Percentiles rank a stretch among this genome's conserved stretches.
phyloP scores from a whole-genome alignment of 2,329 filamentous ascomycete species.

The Cryphonectria radicalis region DNA sequence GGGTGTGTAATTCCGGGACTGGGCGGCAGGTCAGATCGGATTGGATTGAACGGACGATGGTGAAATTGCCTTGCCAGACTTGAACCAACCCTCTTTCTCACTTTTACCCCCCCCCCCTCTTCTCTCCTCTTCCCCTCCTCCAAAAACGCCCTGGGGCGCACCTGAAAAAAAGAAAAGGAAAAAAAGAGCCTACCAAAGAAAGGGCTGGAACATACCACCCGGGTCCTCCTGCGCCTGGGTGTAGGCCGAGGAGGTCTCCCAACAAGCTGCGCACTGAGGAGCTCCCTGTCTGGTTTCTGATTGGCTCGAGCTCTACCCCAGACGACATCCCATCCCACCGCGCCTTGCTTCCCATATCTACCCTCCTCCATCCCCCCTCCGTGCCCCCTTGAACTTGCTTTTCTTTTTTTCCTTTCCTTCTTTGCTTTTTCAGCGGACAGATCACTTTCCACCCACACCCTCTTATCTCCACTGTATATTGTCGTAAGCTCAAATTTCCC shows the following conservation, averaged over 20 bases:
- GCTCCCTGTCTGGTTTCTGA: slow-evolving; percentile 34
- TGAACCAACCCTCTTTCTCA: background rate
- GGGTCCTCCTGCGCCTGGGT: slow-evolving; percentile 18
- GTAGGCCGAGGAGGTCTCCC: slow-evolving; percentile 11
- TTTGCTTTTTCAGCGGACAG: slow-evolving; percentile 15
- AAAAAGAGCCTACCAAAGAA: background rate
- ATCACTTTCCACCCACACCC: slow-evolving; percentile 2
- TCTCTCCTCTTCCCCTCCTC: background rate
- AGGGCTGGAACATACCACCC: background rate
- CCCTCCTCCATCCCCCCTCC: slow-evolving; percentile 34
- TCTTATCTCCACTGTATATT: background rate
- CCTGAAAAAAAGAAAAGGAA: background rate
- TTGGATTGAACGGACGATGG: background rate
- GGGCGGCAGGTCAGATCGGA: background rate
- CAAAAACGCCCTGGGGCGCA: background rate
- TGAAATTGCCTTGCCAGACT: background rate
- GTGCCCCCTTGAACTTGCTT: slow-evolving; percentile 28
- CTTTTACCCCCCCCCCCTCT: background rate
- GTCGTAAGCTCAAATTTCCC: slow-evolving; percentile 14
- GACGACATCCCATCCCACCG: slow-evolving; percentile 29
- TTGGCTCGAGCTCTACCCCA: slow-evolving; percentile 36
- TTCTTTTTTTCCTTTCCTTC: slow-evolving; percentile 19
- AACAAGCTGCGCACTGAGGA: slow-evolving; percentile 22
- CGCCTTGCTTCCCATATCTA: slow-evolving; percentile 31
- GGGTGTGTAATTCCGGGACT: background rate